Percentiles rank a stretch among this genome's conserved stretches.
Evolutionary conservation across 345 rosid genomes (phyloP).

Genomic region (Euphorbia lathyris): DNA sequence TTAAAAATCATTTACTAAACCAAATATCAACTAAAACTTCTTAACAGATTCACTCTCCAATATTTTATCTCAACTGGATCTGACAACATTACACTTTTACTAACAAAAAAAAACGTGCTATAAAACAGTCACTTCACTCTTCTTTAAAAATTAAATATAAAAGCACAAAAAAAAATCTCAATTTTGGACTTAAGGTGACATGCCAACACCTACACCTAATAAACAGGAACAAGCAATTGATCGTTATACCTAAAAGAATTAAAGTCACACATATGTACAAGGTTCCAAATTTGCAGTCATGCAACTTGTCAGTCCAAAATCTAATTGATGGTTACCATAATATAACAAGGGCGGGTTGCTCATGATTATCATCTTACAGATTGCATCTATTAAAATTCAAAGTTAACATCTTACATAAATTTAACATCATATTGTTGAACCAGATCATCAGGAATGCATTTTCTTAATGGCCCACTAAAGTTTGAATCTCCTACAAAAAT

Average conservation of each 20-base stretch:
- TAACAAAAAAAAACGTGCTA: not conserved
- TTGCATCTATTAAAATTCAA: not conserved
- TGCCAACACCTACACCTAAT: not conserved
- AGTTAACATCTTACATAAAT: not conserved
- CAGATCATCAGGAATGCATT: not conserved
- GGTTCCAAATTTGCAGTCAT: too few relatives aligned
- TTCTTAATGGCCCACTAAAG: not conserved
- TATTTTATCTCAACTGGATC: not conserved
- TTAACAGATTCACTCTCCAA: not conserved
- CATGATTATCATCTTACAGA: not conserved
- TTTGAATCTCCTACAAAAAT: not conserved
- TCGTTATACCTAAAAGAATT: too few relatives aligned
- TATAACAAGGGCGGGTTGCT: not conserved
- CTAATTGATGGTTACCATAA: too few relatives aligned
- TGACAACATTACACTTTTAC: not conserved
- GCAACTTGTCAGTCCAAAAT: too few relatives aligned
- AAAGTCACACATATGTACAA: too few relatives aligned
- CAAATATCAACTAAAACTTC: not conserved
- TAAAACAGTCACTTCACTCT: not conserved
- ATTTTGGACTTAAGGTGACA: not conserved
- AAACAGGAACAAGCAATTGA: too few relatives aligned
- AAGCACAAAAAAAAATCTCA: not conserved
- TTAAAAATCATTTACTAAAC: not conserved
- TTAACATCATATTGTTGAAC: not conserved
- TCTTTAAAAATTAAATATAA: not conserved